phyloP scores from a whole-genome alignment of 352 stramenopile species.

The Pythium phragmitis region DNA sequence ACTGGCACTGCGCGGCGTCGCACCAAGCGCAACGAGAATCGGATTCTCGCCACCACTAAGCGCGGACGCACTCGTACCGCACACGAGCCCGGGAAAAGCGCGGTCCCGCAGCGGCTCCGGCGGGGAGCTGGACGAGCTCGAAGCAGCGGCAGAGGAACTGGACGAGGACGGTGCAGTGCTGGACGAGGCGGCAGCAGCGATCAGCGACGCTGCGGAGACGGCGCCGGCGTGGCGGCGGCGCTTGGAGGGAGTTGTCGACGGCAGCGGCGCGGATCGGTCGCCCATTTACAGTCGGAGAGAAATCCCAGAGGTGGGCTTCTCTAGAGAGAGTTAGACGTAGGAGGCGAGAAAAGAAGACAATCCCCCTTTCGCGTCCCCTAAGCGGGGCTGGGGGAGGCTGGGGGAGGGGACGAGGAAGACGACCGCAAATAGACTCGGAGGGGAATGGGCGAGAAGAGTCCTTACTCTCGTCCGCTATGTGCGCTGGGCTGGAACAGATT shows the following conservation, averaged over 20 bases:
- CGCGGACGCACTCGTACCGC: slow-evolving; percentile 5
- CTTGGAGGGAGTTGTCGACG: slow-evolving; percentile 40
- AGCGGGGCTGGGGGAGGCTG: neutral
- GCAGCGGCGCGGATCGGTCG: slow-evolving; percentile 6
- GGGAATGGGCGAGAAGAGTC: neutral
- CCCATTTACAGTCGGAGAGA: slow-evolving; percentile 13
- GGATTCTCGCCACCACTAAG: slow-evolving; percentile 46
- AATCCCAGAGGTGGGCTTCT: neutral
- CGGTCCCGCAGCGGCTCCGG: slow-evolving; percentile 14
- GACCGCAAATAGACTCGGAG: slow-evolving; percentile 6
- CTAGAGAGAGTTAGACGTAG: neutral
- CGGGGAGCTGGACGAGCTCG: neutral
- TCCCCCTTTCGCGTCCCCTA: neutral
- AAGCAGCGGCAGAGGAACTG: too few species aligned
- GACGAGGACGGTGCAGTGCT: too few species aligned
- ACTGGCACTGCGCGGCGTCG: slow-evolving; percentile 35
- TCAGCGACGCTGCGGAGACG: slow-evolving; percentile 13
- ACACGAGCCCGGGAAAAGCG: slow-evolving; percentile 25
- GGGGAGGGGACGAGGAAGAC: slow-evolving; percentile 5
- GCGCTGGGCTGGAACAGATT: slow-evolving; percentile 1
- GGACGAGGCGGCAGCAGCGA: neutral
- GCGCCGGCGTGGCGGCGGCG: slow-evolving; percentile 31
- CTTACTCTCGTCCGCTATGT: slow-evolving; percentile 6
- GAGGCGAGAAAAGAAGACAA: neutral
- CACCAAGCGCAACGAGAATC: slow-evolving; percentile 56